These are phyloP conservation scores for Cardiospermum halicacabum DNA, from an alignment of 345 rosid species.

Conservation along the genomic window DNA sequence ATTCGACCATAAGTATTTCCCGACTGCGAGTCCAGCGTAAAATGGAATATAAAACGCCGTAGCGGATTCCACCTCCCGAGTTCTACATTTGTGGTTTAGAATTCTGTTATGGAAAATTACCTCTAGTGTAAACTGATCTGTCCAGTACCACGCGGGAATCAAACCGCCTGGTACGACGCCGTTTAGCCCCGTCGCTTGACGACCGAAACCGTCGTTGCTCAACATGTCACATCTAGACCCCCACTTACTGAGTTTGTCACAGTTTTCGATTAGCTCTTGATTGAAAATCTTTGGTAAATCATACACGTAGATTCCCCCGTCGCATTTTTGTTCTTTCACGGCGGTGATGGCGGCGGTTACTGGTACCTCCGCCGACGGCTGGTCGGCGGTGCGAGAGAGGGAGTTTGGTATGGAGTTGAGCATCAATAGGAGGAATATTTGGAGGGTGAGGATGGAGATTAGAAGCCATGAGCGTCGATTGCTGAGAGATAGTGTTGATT, in stretches of 20 bases:
- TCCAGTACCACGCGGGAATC: slow-evolving; percentile 87
- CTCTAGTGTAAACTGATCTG: slow-evolving; percentile 84
- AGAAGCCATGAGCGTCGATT: slow-evolving; percentile 60
- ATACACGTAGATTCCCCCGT: slow-evolving; percentile 72
- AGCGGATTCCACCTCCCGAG: slow-evolving; percentile 58
- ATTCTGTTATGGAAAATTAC: slow-evolving; percentile 78
- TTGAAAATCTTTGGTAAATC: slow-evolving; percentile 68
- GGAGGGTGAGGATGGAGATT: slow-evolving; percentile 49
- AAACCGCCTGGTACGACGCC: slow-evolving; percentile 53
- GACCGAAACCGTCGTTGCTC: slow-evolving; percentile 70
- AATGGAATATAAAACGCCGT: slow-evolving; percentile 86
- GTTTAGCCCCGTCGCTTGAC: slow-evolving; percentile 39
- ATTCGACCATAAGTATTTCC: slow-evolving; percentile 64
- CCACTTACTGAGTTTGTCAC: slow-evolving; percentile 83
- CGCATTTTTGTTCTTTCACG: slow-evolving; percentile 39
- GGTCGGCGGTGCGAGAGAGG: slow-evolving; percentile 19
- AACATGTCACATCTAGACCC: slow-evolving; percentile 79
- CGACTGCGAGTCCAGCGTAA: slow-evolving; percentile 93
- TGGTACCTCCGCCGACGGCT: neutral
- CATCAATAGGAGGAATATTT: slow-evolving; percentile 51
- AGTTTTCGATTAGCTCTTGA: slow-evolving; percentile 49
- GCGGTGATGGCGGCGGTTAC: neutral
- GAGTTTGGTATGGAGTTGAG: slow-evolving; percentile 48
- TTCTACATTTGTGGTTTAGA: slow-evolving; percentile 67
- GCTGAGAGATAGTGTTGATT: slow-evolving; percentile 28